Evolutionary conservation across 2,329 filamentous ascomycete genomes (phyloP), one percentile per base, ranked within the genome.

Genomic region (Cyphellophora europaea): DNA sequence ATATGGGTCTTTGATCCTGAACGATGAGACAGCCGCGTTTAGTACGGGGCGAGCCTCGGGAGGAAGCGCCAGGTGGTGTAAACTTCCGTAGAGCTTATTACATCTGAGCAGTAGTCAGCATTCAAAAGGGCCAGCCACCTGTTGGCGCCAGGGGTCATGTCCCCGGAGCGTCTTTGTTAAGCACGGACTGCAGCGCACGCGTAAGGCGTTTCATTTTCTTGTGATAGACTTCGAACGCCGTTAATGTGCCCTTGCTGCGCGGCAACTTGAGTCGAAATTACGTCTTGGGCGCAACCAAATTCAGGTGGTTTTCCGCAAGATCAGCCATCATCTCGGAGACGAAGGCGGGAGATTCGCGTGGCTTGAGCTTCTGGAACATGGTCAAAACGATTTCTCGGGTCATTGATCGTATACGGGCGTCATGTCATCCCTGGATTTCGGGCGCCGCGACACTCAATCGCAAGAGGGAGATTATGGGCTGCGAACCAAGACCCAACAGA

Each of bases 1-100:
- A 30, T 32, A 25, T 25, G 21, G 21, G 8, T n/a, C n/a, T 25
- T 8, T 8, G 21, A 25, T 25, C 21, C 21, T 25, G 8, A 25
- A 8, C 21, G 8, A 25, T 25, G 21, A 25, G 21, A 25, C 21
- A 25, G n/a, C n/a, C 21, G 21, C 8, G 8, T n/a, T 25, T 25
- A 25, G 21, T 25, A 25, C 21, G 21, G 21, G 21, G 21, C n/a
- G n/a, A n/a, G 21, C 21, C n/a, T 25, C n/a, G 8, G 21, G 8
- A 25, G 21, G 8, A 8, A n/a, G 8, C 21, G 21, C 8, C 21
- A n/a, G 21, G 8, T 8, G 14, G 8, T 38, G 13, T 25, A 32
- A 12, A 27, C 13, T 28, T 30, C 37, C 34, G 25, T 32, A 19
- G 19, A 35, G 11, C 27, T 33, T 39, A 40, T 35, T 8, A 25